phyloP scores from a whole-genome alignment of 2,329 filamentous ascomycete genomes.

The Penicillium sumatraense region DNA sequence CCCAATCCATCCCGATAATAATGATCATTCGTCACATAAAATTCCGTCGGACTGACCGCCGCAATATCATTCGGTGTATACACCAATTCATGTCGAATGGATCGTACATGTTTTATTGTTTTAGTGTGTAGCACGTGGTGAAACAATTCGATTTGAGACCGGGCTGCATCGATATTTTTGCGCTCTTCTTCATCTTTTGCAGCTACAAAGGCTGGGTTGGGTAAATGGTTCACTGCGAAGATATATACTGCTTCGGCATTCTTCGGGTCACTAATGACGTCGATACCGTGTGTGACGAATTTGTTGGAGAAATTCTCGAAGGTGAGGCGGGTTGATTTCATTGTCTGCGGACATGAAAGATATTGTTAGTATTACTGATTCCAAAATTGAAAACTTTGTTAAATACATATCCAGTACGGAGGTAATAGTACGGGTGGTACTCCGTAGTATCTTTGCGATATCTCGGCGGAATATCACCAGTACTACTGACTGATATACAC shows the following conservation, averaged over 20 bases:
- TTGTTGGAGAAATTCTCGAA: conserved; percentile 58
- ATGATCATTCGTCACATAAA: conserved; percentile 67
- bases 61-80: conserved; percentile 64
- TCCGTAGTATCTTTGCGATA: no score
- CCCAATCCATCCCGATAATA: conserved; percentile 54
- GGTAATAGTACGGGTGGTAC: no score
- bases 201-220: conserved; percentile 50
- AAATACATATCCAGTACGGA: neutral
- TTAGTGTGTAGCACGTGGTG: conserved; percentile 54
- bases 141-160: conserved; percentile 64
- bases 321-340: conserved; percentile 50
- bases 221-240: conserved; percentile 64
- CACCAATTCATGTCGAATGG: conserved; percentile 58
- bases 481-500: no score
- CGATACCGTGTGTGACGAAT: conserved; percentile 65
- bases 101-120: conserved; percentile 54
- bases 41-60: conserved; percentile 51
- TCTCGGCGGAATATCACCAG: neutral
- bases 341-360: conserved; percentile 47
- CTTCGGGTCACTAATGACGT: conserved; percentile 58
- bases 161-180: conserved; percentile 43
- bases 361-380: no score
- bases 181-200: neutral
- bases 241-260: conserved; percentile 57
- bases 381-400: neutral